Conservation (phyloP, 2,329 filamentous ascomycete genomes). For the Gnomoniopsis sp. region DNA sequence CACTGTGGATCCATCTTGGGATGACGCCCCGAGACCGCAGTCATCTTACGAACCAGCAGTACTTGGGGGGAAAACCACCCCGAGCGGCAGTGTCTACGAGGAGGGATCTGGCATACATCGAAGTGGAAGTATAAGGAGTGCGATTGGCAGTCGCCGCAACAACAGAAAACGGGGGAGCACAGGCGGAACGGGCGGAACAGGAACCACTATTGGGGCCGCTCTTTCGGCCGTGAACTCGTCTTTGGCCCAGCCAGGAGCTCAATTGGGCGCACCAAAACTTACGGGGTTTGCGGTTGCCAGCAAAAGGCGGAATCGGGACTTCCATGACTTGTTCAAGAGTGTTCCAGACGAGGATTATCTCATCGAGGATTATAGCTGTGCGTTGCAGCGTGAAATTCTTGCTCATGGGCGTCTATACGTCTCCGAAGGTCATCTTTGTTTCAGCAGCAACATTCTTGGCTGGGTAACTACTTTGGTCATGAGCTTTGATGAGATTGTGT, state of each 20-base stretch:
- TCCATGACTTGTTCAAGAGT: conserved; percentile 89
- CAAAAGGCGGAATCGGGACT: conserved; percentile 94
- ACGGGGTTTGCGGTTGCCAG: conserved; percentile 96
- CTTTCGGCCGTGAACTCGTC: conserved; percentile 68
- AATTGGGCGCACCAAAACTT: conserved; percentile 65
- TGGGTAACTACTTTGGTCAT: conserved; percentile 98
- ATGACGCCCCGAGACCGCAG: conserved; percentile 38
- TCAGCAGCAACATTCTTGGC: conserved; percentile 97
- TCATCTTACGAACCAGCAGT: conserved; percentile 47
- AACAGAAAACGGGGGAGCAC: conserved; percentile 79
- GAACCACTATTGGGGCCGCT: conserved; percentile 67
- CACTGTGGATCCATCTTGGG: conserved; percentile 33
- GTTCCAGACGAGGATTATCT: conserved; percentile 97
- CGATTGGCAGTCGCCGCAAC: conserved; percentile 34
- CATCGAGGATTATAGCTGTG: conserved; percentile 98
- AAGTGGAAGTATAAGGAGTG: conserved; percentile 66
- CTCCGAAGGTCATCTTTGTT: conserved; percentile 95
- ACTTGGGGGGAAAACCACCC: conserved; percentile 61
- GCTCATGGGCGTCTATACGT: conserved; percentile 92
- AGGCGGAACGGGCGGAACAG: conserved; percentile 44
- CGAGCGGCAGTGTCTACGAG: conserved; percentile 62
- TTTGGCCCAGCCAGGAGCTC: conserved; percentile 60
- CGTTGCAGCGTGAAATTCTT: conserved; percentile 90
- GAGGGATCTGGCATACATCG: conserved; percentile 59
- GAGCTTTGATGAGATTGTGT: conserved; percentile 96